Evolutionary conservation across 768 basidiomycete genomes (phyloP).

Genomic region (Lentinula boryana): DNA sequence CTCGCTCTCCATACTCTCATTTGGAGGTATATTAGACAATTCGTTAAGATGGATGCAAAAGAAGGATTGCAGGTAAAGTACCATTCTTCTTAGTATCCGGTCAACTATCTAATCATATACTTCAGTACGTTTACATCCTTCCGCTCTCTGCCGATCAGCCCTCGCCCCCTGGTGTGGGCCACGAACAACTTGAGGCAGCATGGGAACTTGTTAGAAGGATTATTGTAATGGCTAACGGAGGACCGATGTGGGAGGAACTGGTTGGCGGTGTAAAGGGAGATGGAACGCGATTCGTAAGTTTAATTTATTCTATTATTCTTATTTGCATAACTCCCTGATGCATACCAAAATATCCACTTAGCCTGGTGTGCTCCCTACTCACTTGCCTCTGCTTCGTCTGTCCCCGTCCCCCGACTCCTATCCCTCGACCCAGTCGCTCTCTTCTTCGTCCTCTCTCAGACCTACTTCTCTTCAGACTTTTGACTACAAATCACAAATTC

Average conservation of each 20-base stretch:
- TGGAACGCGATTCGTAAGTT: slow-evolving; percentile 80
- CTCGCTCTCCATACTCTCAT: slow-evolving; percentile 80
- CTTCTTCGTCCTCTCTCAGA: not conserved
- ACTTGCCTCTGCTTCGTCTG: slow-evolving; percentile 70
- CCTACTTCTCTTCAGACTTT: slow-evolving; percentile 1
- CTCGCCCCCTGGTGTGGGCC: slow-evolving; percentile 49
- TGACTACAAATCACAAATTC: slow-evolving; percentile 74
- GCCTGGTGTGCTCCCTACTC: slow-evolving; percentile 80
- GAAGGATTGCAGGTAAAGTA: slow-evolving; percentile 92
- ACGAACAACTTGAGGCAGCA: slow-evolving; percentile 75
- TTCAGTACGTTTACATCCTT: slow-evolving; percentile 9
- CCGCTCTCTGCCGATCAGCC: slow-evolving; percentile 8
- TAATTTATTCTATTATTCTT: not conserved
- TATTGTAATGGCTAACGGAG: slow-evolving; percentile 71
- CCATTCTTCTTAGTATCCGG: slow-evolving; percentile 65
- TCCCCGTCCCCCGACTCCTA: not conserved
- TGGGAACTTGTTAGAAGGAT: slow-evolving; percentile 79
- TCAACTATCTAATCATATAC: slow-evolving; percentile 29
- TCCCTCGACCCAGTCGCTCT: not conserved
- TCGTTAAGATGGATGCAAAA: slow-evolving; percentile 88
- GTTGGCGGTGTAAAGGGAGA: slow-evolving; percentile 91
- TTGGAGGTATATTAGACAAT: slow-evolving; percentile 90
- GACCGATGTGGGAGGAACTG: slow-evolving; percentile 86
- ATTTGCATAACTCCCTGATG: not conserved
- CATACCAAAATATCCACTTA: slow-evolving; percentile 33